Conservation (phyloP, 805 yeast species). For the Pichia nakasei region DNA sequence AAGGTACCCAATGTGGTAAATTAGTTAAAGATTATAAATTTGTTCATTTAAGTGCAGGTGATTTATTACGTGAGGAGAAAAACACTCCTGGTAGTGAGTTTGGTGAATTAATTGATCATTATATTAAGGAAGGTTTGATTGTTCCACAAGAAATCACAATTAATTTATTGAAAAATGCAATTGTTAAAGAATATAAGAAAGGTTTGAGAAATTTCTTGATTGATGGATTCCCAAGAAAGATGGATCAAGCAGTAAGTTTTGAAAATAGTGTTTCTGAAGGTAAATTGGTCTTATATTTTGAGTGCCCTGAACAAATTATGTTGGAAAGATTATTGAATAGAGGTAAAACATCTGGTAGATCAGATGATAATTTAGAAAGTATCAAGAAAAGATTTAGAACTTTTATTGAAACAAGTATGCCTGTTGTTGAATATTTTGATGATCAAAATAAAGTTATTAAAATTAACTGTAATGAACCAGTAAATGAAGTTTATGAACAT, state of each 20-base stretch:
- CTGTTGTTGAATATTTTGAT: constrained; percentile 81
- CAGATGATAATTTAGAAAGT: constrained; percentile 88
- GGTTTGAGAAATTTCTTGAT: constrained; percentile 64
- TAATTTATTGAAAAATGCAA: constrained; percentile 74
- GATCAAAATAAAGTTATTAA: constrained; percentile 67
- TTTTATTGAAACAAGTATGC: constrained; percentile 83
- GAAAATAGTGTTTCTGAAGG: constrained; percentile 70
- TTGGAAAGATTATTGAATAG: constrained; percentile 75
- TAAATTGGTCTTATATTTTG: constrained; percentile 64
- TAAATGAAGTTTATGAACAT: constrained; percentile 63
- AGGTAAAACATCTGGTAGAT: constrained; percentile 90
- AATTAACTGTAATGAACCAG: constrained; percentile 71
- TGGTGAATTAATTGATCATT: constrained; percentile 77
- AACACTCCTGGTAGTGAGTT: constrained; percentile 68
- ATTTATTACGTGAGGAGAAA: constrained; percentile 88
- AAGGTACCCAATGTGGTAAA: constrained; percentile 91
- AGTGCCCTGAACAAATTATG: constrained; percentile 80
- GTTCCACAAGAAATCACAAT: constrained; percentile 93
- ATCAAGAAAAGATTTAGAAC: constrained; percentile 84
- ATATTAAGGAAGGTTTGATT: constrained; percentile 79
- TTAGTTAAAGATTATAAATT: constrained; percentile 74
- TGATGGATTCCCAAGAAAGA: constrained; percentile 96
- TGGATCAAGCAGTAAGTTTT: constrained; percentile 96
- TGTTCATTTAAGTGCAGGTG: constrained; percentile 94
- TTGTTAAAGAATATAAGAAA: constrained; percentile 39